Evolutionary conservation across 2,329 filamentous ascomycete genomes (phyloP), one percentile per base, ranked within the genome.

Genomic region (Clonostachys rosea): DNA sequence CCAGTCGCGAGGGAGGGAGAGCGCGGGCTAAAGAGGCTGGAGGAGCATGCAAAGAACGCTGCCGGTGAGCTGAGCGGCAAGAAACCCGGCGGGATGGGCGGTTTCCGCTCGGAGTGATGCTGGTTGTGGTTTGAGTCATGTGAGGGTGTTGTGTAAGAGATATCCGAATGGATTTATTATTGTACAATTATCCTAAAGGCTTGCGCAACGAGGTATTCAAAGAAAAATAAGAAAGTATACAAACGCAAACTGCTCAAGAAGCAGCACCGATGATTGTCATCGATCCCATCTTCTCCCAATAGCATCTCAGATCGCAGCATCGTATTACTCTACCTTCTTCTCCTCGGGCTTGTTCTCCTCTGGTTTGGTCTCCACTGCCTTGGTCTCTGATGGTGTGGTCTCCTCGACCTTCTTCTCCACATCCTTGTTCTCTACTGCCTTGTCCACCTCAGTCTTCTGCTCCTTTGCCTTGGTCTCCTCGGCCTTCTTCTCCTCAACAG

Each of bases 11-110:
- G 44, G 45, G 37, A 49, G 34, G 45, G 42, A 40, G 34, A 48
- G 24, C 30, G 48, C 40, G 47, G 47, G 30, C 30, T 47, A 6
- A 30, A 36, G 17, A 40, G 46, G 30, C 48, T 56, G 12, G 51
- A 52, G 46, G 55, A 54, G 3, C 56, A 55, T 20, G 59, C 55
- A 16, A 48, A 53, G n/a, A 50, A 52, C 30, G 49, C 58, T 8
- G 50, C 62, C 41, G 53, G 53, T 10, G 57, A 63, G 50, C 40
- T 66, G 51, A 65, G 63, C 17, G 63, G 63, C 3, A 50, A 60
- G 40, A 64, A 57, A 42, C 56, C 55, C 2, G 44, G 55, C 14
- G 47, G 49, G 5, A 53, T 63, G 54, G 60, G 60, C 10, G 50
- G 54, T 4, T 66, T 64, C 48, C 54, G 63, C 36, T 51, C 57